These are phyloP conservation scores for Jaltomata sinuosa DNA, from an alignment of 257 asterid species.

Conservation along the genomic window DNA sequence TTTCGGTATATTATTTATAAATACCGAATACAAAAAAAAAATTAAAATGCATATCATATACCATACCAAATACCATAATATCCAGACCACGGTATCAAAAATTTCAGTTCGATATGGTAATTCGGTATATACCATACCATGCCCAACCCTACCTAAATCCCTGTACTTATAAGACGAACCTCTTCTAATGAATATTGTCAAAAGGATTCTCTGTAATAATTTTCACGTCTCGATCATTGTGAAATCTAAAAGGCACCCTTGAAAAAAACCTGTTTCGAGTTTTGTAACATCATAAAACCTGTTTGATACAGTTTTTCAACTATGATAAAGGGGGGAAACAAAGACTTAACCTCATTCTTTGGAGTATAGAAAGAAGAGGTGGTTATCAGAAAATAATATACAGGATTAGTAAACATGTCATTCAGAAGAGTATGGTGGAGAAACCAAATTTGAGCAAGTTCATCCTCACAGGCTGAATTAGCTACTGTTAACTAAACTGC, in stretches of 20 bases:
- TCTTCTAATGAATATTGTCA: background rate
- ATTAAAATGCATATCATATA: too few relatives aligned
- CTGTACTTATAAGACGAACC: background rate
- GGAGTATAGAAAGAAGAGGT: background rate
- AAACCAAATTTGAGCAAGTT: background rate
- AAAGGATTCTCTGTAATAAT: background rate
- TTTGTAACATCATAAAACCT: background rate
- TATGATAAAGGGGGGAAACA: background rate
- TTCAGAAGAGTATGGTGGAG: background rate
- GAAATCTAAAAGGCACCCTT: background rate
- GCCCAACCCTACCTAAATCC: background rate
- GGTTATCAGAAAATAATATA: background rate
- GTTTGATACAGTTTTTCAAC: background rate
- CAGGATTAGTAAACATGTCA: background rate
- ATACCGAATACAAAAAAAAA: too few relatives aligned
- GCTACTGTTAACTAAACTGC: slow-evolving; percentile 2
- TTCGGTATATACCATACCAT: too few relatives aligned
- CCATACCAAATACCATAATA: too few relatives aligned
- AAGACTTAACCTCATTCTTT: background rate
- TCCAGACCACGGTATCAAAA: too few relatives aligned
- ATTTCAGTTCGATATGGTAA: too few relatives aligned
- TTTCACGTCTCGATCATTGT: background rate
- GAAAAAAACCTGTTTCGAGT: too few relatives aligned
- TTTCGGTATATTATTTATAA: too few relatives aligned
- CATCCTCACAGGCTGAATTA: slow-evolving; percentile 1